These are phyloP conservation scores for Metschnikowia picachoensis DNA, from an alignment of 805 yeast genomes.

Conservation along the genomic window DNA sequence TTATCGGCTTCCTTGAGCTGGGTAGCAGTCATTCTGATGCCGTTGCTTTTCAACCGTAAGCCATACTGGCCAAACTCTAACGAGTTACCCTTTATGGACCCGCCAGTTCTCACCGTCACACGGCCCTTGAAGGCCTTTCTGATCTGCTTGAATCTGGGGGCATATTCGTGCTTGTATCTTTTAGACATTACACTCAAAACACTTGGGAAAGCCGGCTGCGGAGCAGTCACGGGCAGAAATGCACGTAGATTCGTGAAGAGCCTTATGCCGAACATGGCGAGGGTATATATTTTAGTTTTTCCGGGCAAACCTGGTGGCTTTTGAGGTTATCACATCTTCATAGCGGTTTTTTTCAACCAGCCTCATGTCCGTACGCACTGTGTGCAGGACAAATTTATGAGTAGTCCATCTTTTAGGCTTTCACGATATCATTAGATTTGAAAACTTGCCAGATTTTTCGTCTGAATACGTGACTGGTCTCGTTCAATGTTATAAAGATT, in stretches of 20 bases:
- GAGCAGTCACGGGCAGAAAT: no score
- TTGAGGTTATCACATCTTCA: no score
- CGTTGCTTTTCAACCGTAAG: conserved; percentile 82
- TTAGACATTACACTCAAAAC: conserved; percentile 9
- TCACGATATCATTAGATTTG: no score
- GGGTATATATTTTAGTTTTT: not conserved
- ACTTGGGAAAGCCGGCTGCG: not conserved
- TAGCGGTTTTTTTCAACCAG: no score
- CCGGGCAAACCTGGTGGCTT: no score
- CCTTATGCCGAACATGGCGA: conserved; percentile 10
- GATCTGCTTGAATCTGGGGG: conserved; percentile 67
- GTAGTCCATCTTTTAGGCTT: no score
- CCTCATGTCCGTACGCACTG: no score
- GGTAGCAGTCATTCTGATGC: conserved; percentile 77
- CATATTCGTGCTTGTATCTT: conserved; percentile 62
- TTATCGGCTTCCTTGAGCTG: conserved; percentile 90
- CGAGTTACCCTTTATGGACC: conserved; percentile 84
- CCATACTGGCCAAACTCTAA: conserved; percentile 82
- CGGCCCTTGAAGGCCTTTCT: conserved; percentile 90
- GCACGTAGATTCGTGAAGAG: no score
- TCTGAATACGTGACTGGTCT: no score
- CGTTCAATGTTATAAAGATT: no score
- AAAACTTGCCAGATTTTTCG: no score
- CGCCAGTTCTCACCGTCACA: conserved; percentile 92
- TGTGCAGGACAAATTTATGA: no score